Conservation (phyloP, 2,329 filamentous ascomycete genomes). For the Exophiala xenobiotica region DNA sequence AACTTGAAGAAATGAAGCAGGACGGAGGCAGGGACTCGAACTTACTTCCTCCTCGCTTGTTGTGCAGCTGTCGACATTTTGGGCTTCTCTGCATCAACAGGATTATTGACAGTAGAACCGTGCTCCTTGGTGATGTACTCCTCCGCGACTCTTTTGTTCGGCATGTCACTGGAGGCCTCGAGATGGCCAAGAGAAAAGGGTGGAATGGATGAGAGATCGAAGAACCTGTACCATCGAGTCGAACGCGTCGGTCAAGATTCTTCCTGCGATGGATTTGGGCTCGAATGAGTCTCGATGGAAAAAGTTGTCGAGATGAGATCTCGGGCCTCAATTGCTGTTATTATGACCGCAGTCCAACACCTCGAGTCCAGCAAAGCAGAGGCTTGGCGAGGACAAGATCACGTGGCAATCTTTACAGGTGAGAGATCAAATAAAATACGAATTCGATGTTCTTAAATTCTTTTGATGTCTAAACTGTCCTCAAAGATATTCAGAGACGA, state of each 20-base stretch:
- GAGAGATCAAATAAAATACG: too few relatives aligned
- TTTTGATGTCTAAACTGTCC: too few relatives aligned
- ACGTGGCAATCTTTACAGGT: not conserved
- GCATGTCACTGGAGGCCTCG: conserved; percentile 26
- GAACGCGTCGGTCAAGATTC: conserved; percentile 11
- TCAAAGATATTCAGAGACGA: too few relatives aligned
- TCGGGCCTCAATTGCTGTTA: not conserved
- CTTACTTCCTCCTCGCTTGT: conserved; percentile 56
- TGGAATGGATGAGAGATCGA: conserved; percentile 2
- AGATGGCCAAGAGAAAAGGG: conserved; percentile 33
- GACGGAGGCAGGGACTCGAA: conserved; percentile 27
- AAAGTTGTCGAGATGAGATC: conserved; percentile 3
- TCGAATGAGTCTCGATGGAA: not conserved
- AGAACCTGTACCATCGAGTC: conserved; percentile 22
- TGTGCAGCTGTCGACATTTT: conserved; percentile 56
- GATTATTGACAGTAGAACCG: conserved; percentile 23
- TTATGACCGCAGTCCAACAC: conserved; percentile 1
- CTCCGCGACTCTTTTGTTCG: conserved; percentile 26
- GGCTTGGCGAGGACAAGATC: not conserved
- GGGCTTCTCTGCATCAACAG: conserved; percentile 39
- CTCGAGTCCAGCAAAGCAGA: conserved; percentile 10
- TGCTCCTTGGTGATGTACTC: conserved; percentile 30
- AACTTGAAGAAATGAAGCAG: not conserved
- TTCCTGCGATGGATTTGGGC: not conserved
- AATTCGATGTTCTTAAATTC: too few relatives aligned